phyloP scores from a whole-genome alignment of 176 grass and related monocot species.

The Calamus simplicifolius region DNA sequence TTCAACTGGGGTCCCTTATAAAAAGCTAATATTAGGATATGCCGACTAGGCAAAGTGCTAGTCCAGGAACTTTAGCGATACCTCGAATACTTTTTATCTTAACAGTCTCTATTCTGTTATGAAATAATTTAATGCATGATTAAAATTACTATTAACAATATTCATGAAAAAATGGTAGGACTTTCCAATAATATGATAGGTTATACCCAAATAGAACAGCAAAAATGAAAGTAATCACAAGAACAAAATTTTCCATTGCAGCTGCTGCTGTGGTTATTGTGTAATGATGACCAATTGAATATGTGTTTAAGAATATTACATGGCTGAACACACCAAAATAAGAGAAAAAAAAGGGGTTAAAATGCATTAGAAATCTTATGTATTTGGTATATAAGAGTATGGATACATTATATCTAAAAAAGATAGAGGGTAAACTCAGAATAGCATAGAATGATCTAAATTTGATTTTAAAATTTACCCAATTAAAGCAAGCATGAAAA shows the following conservation, averaged over 20 bases:
- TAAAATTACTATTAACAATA: not conserved
- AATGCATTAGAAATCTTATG: no score
- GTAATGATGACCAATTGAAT: conserved; percentile 48
- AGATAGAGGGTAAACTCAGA: no score
- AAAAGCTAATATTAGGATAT: conserved; percentile 50
- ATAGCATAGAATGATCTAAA: no score
- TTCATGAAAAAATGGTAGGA: no score
- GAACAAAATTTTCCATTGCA: conserved; percentile 49
- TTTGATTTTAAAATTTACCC: conserved; percentile 28
- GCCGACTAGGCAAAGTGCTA: conserved; percentile 42
- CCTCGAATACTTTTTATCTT: conserved; percentile 53
- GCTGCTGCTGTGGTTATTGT: conserved; percentile 41
- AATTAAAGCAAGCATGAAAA: conserved; percentile 55
- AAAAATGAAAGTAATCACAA: conserved; percentile 52
- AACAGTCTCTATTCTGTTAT: conserved; percentile 56
- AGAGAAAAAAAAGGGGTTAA: not conserved
- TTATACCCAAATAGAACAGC: conserved; percentile 57
- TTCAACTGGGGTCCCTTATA: conserved; percentile 51
- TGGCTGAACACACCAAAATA: conserved; percentile 21
- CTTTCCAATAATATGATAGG: no score
- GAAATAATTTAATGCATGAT: not conserved
- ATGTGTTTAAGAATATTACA: conserved; percentile 24
- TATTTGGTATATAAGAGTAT: no score
- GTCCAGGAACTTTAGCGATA: conserved; percentile 41
- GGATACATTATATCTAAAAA: no score